A percentile compares a stretch with the other conserved stretches of the same genome.
Evolutionary conservation across 139 green algal genomes (phyloP).

Genomic region (Mesotaenium endlicherianum): DNA sequence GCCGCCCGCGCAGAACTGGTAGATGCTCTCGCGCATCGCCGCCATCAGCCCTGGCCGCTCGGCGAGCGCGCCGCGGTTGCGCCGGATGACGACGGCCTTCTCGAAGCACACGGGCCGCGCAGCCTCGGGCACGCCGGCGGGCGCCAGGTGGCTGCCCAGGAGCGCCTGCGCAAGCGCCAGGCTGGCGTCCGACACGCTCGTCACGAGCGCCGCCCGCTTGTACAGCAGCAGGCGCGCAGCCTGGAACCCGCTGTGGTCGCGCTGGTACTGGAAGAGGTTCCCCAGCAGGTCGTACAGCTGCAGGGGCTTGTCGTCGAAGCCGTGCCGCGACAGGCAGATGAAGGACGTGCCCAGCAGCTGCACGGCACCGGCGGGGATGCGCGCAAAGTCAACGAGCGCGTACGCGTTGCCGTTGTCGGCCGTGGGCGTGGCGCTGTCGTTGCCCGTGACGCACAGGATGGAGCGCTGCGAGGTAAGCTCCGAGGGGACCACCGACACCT

Average conservation of each 20-base stretch:
- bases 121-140: neutral
- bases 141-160: neutral
- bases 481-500: neutral
- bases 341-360: neutral
- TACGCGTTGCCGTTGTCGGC: neutral
- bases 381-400: neutral
- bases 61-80: neutral
- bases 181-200: neutral
- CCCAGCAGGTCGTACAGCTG: neutral
- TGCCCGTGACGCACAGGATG: neutral
- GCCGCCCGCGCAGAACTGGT: neutral
- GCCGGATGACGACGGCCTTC: neutral
- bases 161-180: neutral
- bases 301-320: neutral
- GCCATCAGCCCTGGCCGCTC: neutral
- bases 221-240: neutral
- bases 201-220: neutral
- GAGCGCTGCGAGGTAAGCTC: neutral
- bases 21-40: neutral
- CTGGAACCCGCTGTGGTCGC: neutral
- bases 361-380: neutral
- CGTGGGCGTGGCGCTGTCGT: neutral
- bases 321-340: neutral
- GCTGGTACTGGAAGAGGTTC: neutral
- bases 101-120: conserved; percentile 13